Evolutionary conservation across 257 asterid species (phyloP).

Genomic region (Solanum rostratum): DNA sequence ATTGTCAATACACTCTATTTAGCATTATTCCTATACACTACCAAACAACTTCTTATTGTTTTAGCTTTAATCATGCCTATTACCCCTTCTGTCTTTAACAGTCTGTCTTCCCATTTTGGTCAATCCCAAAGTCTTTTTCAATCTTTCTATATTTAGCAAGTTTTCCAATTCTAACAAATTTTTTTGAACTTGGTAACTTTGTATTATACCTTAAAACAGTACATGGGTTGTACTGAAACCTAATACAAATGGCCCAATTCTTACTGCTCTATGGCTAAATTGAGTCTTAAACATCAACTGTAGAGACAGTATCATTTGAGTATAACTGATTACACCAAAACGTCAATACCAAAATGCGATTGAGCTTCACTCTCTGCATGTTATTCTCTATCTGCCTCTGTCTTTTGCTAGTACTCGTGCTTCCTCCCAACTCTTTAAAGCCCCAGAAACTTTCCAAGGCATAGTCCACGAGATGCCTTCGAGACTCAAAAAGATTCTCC

Average conservation of each 20-base stretch:
- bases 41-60: no score
- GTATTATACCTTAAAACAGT: background rate
- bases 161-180: background rate
- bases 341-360: background rate
- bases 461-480: background rate
- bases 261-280: background rate
- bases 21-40: no score
- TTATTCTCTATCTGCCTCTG: background rate
- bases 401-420: background rate
- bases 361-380: background rate
- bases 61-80: background rate
- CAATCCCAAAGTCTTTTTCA: background rate
- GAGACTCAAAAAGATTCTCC: background rate
- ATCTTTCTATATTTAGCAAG: background rate
- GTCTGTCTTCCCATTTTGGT: background rate
- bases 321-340: background rate
- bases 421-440: background rate
- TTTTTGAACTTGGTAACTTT: background rate
- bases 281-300: background rate
- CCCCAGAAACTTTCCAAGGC: background rate
- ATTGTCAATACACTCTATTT: no score
- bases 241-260: background rate
- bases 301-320: background rate
- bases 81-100: background rate
- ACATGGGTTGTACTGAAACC: background rate